Conservation (phyloP, 805 yeast genomes). For the Teunomyces gatunensis region DNA sequence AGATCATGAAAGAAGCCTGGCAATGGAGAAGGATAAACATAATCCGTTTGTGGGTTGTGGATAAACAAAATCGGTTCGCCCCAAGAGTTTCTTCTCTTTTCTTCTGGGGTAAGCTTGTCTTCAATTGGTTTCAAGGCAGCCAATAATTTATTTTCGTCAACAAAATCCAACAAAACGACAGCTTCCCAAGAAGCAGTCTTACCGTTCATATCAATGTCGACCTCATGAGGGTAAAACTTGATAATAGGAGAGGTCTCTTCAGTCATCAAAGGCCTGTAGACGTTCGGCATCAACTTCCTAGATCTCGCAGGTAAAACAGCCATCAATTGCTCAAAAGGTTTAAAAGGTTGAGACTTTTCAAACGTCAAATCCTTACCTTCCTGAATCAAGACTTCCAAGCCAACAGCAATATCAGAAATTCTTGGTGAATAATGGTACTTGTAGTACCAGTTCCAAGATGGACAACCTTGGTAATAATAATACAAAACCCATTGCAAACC, state of each 20-base stretch:
- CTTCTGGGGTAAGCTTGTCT: slow-evolving; percentile 62
- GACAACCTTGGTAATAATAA: slow-evolving; percentile 86
- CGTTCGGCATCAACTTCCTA: slow-evolving; percentile 68
- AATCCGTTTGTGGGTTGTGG: slow-evolving; percentile 73
- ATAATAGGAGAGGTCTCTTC: slow-evolving; percentile 82
- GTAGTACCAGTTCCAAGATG: slow-evolving; percentile 96
- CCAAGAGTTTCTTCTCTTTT: slow-evolving; percentile 66
- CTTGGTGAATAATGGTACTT: slow-evolving; percentile 91
- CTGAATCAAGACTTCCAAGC: slow-evolving; percentile 54
- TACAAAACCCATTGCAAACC: slow-evolving; percentile 96
- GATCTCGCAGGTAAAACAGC: slow-evolving; percentile 96
- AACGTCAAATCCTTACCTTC: slow-evolving; percentile 46
- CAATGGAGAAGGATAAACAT: slow-evolving; percentile 69
- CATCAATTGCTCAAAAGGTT: slow-evolving; percentile 95
- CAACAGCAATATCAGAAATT: slow-evolving; percentile 79
- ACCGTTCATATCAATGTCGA: slow-evolving; percentile 87
- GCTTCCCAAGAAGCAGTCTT: slow-evolving; percentile 98
- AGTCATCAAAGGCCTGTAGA: slow-evolving; percentile 79
- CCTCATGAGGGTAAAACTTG: slow-evolving; percentile 88
- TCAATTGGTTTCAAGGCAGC: slow-evolving; percentile 72
- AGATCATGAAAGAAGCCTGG: slow-evolving; percentile 76
- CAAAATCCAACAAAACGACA: slow-evolving; percentile 88
- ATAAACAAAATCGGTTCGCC: slow-evolving; percentile 69
- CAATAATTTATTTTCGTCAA: slow-evolving; percentile 73
- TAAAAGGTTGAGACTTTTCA: slow-evolving; percentile 73